A percentile compares a stretch with the other conserved stretches of the same genome.
These are phyloP conservation scores for Chalciporus sp. DNA, from an alignment of 1,284 basidiomycete genomes.

Conservation along the genomic window DNA sequence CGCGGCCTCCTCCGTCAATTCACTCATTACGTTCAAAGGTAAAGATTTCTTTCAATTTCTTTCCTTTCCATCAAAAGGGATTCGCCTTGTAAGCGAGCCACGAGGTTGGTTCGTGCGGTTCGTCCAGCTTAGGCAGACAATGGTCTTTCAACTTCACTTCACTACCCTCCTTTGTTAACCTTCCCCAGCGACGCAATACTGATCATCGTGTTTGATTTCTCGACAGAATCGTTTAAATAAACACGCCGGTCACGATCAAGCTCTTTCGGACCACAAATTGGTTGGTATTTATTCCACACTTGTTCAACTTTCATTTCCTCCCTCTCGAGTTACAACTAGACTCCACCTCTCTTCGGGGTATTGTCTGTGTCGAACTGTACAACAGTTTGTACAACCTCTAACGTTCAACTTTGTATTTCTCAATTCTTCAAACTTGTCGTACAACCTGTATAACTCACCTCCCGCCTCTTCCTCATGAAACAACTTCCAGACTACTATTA, in stretches of 20 bases:
- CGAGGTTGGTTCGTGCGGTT: conserved; percentile 19
- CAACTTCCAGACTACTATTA: conserved; percentile 33
- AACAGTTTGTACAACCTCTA: neutral
- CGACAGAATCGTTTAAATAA: conserved; percentile 25
- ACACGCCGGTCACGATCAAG: conserved; percentile 28
- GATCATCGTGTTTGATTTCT: conserved; percentile 15
- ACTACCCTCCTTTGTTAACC: conserved; percentile 18
- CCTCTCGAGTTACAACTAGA: conserved; percentile 13
- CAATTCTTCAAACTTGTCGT: conserved; percentile 5
- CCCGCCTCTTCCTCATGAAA: conserved; percentile 22
- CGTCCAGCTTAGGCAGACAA: conserved; percentile 26
- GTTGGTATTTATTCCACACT: conserved; percentile 34
- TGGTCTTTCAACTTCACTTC: conserved; percentile 21
- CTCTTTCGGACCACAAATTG: conserved; percentile 20
- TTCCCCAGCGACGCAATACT: conserved; percentile 14
- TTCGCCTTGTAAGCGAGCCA: conserved; percentile 26
- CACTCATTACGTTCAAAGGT: conserved; percentile 58
- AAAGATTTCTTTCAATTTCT: conserved; percentile 27
- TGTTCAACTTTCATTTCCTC: conserved; percentile 14
- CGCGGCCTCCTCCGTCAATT: conserved; percentile 70
- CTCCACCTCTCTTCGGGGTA: conserved; percentile 7
- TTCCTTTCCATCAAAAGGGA: conserved; percentile 7
- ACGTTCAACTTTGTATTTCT: conserved; percentile 12
- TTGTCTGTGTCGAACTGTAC: conserved; percentile 6
- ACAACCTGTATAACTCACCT: conserved; percentile 9